Evolutionary conservation across 371 early-diverging fungal species (phyloP).

Genomic region (Mortierella sp.): DNA sequence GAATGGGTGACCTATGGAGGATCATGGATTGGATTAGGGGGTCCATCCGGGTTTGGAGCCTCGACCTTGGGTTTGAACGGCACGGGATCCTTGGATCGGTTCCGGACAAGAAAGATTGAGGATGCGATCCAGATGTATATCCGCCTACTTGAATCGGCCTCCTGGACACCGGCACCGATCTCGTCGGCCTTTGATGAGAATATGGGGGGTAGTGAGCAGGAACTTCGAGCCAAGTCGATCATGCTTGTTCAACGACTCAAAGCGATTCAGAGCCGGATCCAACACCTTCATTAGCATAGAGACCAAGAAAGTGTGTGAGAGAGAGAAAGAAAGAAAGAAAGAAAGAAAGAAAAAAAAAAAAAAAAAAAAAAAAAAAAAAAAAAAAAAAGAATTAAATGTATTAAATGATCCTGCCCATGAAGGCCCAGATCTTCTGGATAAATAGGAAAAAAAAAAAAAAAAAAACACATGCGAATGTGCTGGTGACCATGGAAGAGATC

Average conservation of each 20-base stretch:
- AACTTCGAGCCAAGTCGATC: slow-evolving; percentile 26
- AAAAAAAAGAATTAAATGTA: background rate
- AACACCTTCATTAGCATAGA: slow-evolving; percentile 19
- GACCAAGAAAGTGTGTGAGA: too few species aligned
- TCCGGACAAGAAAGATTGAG: slow-evolving; percentile 30
- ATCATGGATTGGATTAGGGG: slow-evolving; percentile 16
- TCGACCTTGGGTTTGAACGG: background rate
- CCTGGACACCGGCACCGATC: slow-evolving; percentile 46
- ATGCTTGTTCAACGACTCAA: slow-evolving; percentile 40
- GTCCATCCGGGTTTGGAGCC: slow-evolving; percentile 12
- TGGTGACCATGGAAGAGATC: too few species aligned
- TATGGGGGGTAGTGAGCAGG: slow-evolving; percentile 30
- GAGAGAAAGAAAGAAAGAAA: background rate
- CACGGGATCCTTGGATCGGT: slow-evolving; percentile 30
- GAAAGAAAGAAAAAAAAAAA: background rate
- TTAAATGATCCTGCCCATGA: background rate
- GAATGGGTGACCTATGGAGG: slow-evolving; percentile 27
- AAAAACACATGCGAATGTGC: too few species aligned
- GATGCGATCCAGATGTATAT: slow-evolving; percentile 45
- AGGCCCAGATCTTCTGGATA: too few species aligned
- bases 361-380: background rate
- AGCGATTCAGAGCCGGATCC: slow-evolving; percentile 26
- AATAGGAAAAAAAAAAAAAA: too few species aligned
- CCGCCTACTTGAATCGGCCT: slow-evolving; percentile 43
- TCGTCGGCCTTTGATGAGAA: slow-evolving; percentile 39